Evolutionary conservation across 2,329 filamentous ascomycete species (phyloP), one percentile per base, ranked within the genome.

Genomic region (Penicillium sp.): DNA sequence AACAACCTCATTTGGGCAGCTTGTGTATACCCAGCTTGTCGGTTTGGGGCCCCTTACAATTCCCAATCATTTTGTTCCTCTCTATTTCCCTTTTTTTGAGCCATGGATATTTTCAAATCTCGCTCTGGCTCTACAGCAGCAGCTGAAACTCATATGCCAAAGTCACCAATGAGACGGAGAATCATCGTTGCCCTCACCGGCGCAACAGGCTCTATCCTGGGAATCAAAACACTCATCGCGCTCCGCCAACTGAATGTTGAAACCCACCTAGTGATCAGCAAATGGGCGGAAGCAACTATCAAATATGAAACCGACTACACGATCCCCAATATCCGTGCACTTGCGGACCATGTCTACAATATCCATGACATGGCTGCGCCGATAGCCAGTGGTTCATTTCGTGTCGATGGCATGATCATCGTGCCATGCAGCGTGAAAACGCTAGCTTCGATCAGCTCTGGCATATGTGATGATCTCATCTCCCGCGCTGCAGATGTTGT

Each of bases 151-250:
- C 34, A 36, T 6, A n/a, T 13, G 2, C 34, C 14, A 36, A 13
- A 36, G 34, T n/a, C 34, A 6, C 34, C 34, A 14, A 14, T 3
- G 4, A 36, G 34, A n/a, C 34, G 34, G n/a, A 36, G 13, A 14
- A 79, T 81, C 48, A 70, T 82, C 1, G 71, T 82, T 8, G 80
- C 72, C 18, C 76, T 82, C 40, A 82, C 80, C 1, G 80, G 79
- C 2, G 79, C 80, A 1, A 82, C 80, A 0, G 79, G 80, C 3
- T 70, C 79, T 1, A 62, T 72, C 2, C 67, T 76, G 6, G 79
- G 71, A 1, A 77, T 81, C 53, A 73, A 71, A 14, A 59, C 75
- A 0, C 74, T 81, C 5, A 64, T 70, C 7, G 65, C 69, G 3
- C 72, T 82, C 0, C 74, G 75, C 1, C 57, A 61, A 0, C 70